Base-by-base conservation (phyloP, 192 early-diverging fungal genomes). In the Backusella circina region DNA sequence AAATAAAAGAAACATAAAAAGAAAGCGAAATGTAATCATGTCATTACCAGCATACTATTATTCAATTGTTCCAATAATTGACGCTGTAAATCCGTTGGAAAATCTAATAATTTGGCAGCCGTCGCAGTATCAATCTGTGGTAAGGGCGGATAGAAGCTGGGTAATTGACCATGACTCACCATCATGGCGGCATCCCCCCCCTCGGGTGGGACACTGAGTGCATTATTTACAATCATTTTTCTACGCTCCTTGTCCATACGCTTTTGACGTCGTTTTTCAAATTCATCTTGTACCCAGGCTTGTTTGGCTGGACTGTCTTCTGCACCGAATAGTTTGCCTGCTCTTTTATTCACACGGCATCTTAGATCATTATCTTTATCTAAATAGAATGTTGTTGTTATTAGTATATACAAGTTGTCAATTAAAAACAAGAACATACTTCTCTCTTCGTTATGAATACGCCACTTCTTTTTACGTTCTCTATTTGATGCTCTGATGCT, bases 301-400 rank as follows among this genome's bases (percentile, higher is more conserved):
- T 80, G 76, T 77, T 92, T 92, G 47, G 75, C 82, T 35, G 80
- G 83, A 21, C 80, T 84, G 13, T 86, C 66, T 3, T 68, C 75
- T 16, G 75, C 73, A 35, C 88, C 91, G 77, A 89, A 89, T 2
- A 92, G 70, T 72, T 90, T 88, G 78, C 80, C 88, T 5, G 91
- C 91, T 1, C 91, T 82, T 80, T 91, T 92, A 74, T 90, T 92
- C 67, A 92, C 91, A 28, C 91, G 85, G 80, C 91, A 92, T 15
- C 91, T 79, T 21, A 92, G 71, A 77, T 92, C 91, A 79, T 92
- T 92, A 80, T 92, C 91, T 77, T 92, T 92, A 77, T 92, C 86
- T 87, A 72, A 70, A 6, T 7, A 51, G 0, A 15, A 21, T 51
- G 50, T 51, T 51, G n/a, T 16, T 51, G n/a, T 7, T n/a, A 10